phyloP scores from a whole-genome alignment of 768 basidiomycete species.

The Termitomyces sp. region DNA sequence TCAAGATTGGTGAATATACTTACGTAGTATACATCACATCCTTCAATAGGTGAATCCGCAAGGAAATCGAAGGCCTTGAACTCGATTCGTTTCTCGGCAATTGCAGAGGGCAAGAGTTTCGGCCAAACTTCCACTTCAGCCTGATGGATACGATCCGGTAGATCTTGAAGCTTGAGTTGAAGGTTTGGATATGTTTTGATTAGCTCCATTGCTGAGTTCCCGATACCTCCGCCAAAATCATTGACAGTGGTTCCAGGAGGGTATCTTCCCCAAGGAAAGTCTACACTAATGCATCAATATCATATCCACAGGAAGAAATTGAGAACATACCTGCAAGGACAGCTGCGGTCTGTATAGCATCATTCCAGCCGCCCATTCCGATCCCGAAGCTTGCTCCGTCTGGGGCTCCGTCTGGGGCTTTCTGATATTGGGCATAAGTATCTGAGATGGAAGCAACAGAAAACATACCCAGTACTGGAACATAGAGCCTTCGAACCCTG shows the following conservation, averaged over 20 bases:
- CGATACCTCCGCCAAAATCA: conserved; percentile 39
- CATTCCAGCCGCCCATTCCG: conserved; percentile 30
- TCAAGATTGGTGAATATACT: neutral
- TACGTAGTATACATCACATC: conserved; percentile 41
- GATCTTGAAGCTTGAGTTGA: conserved; percentile 36
- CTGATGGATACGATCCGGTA: conserved; percentile 27
- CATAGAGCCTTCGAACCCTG: conserved; percentile 5
- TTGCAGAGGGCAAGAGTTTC: conserved; percentile 29
- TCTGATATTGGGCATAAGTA: neutral
- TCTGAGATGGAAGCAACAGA: neutral
- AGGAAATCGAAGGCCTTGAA: conserved; percentile 40
- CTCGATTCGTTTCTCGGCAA: conserved; percentile 30
- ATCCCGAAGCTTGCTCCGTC: conserved; percentile 24
- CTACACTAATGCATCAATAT: conserved; percentile 16
- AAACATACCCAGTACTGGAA: conserved; percentile 12
- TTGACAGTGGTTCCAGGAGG: conserved; percentile 27
- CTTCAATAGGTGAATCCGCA: conserved; percentile 29
- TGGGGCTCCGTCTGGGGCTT: conserved; percentile 14
- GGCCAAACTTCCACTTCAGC: conserved; percentile 32
- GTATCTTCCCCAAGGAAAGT: conserved; percentile 33
- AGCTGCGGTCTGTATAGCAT: conserved; percentile 16
- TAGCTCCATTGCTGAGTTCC: conserved; percentile 30
- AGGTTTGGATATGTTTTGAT: conserved; percentile 30
- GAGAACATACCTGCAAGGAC: conserved; percentile 20
- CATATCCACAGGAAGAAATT: neutral